Base-by-base conservation (phyloP, 768 basidiomycete species). In the Kwoniella shandongensis region DNA sequence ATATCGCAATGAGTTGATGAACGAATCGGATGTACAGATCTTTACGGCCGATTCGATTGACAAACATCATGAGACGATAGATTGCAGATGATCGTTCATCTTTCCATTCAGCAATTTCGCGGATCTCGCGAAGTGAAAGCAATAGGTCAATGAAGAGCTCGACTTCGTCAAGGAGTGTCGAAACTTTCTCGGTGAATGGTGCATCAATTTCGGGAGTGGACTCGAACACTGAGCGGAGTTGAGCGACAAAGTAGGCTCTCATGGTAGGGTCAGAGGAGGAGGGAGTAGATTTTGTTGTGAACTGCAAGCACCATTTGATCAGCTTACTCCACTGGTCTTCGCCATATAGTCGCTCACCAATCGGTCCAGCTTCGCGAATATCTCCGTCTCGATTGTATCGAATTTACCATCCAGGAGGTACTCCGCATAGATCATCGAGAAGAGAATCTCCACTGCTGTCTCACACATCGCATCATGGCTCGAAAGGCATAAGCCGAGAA, bases 1-100 rank as follows among this genome's bases (percentile, higher is more conserved):
- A 65, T 46, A 59, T 27, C 67, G 85, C 67, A 48, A 94, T 90
- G 23, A 96, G 85, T 71, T 93, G 90, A 71, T 96, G 91, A 22
- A 94, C 88, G 74, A 94, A 94, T 82, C 92, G 90, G 77, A 93
- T 88, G 69, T 92, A 94, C 58, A 96, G 91, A 71, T 93, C 91
- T 69, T 90, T 87, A 12, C 92, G 82, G 17, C 91, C 91, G 54
- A 94, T 92, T 17, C 88, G 83, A 17, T 90, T 83, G 63, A 94
- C 91, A 76, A 93, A 96, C 74, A 91, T 90, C 87, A 96, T 91
- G 59, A 96, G 79, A 30, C 89, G 83, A 61, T 93, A 80, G 45
- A 91, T 93, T 11, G 91, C 91, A 71, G 91, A 90, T 20, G 93
- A 89, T 18, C 92, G 85, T 71, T 98, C 94, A 70, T 98, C 93